Percentiles rank a stretch among this genome's conserved stretches.
Evolutionary conservation across 1,139 yeast genomes (phyloP).

Genomic region (Candida tropicalis): DNA sequence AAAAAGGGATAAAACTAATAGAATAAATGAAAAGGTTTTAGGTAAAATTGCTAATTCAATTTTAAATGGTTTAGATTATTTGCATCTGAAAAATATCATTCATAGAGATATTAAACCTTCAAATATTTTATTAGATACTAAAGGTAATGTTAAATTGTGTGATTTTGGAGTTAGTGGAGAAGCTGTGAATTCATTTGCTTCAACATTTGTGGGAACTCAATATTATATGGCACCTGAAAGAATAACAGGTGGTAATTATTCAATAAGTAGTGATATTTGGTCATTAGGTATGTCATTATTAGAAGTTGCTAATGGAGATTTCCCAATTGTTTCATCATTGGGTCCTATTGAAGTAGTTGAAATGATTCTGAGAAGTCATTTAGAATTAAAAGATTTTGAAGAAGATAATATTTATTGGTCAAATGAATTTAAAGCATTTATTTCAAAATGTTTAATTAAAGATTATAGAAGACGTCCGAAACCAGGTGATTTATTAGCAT

Average conservation of each 20-base stretch:
- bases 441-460: slow-evolving; percentile 79
- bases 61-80: slow-evolving; percentile 77
- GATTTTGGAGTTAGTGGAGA: slow-evolving; percentile 99
- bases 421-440: slow-evolving; percentile 77
- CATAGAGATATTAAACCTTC: slow-evolving; percentile 96
- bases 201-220: slow-evolving; percentile 96
- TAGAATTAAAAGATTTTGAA: slow-evolving; percentile 75
- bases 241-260: slow-evolving; percentile 91
- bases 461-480: slow-evolving; percentile 81
- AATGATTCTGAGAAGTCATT: slow-evolving; percentile 80
- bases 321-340: slow-evolving; percentile 57
- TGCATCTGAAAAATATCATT: slow-evolving; percentile 84
- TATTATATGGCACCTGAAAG: slow-evolving; percentile 99
- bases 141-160: slow-evolving; percentile 87
- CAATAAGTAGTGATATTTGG: slow-evolving; percentile 96
- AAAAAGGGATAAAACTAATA: slow-evolving; percentile 66
- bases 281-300: slow-evolving; percentile 86
- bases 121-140: slow-evolving; percentile 71
- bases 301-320: slow-evolving; percentile 88
- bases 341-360: slow-evolving; percentile 87
- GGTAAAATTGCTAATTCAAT: slow-evolving; percentile 90
- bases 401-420: slow-evolving; percentile 80
- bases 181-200: slow-evolving; percentile 90
- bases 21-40: slow-evolving; percentile 89
- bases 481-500: slow-evolving; percentile 80